These are phyloP conservation scores for Arthrinium puccinioides DNA, from an alignment of 2,329 filamentous ascomycete species.

Conservation along the genomic window DNA sequence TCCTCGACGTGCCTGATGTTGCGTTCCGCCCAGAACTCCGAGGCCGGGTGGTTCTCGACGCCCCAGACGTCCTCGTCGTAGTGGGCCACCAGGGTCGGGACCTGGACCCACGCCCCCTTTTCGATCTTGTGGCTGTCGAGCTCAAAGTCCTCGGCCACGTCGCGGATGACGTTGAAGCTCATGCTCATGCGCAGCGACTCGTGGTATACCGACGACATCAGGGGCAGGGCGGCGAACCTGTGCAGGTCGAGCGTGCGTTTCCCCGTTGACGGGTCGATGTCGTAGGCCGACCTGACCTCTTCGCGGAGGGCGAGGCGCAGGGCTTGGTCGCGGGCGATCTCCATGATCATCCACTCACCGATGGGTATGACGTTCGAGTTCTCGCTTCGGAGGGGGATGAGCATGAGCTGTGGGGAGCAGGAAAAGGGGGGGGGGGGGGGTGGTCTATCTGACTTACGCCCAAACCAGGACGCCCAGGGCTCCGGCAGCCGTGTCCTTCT, in stretches of 20 bases:
- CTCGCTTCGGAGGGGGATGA: neutral
- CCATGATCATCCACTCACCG: conserved; percentile 3
- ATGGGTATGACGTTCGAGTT: neutral
- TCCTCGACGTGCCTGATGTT: neutral
- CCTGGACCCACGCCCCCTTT: conserved; percentile 13
- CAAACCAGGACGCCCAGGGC: neutral
- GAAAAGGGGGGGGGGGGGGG: too few relatives aligned
- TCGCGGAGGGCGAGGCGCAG: conserved; percentile 11
- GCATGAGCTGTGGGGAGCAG: neutral
- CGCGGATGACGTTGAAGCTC: conserved; percentile 14
- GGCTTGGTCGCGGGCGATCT: conserved; percentile 14
- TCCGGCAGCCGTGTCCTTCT: neutral
- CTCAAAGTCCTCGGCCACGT: conserved; percentile 7
- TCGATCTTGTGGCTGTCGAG: conserved; percentile 9
- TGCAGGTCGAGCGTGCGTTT: conserved; percentile 6
- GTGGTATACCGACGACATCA: conserved; percentile 18
- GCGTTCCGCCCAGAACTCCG: conserved; percentile 13
- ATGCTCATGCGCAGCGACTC: conserved; percentile 18
- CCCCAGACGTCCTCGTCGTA: conserved; percentile 11
- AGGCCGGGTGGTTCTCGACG: conserved; percentile 9
- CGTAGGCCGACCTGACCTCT: conserved; percentile 10
- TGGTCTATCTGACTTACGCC: conserved; percentile 6
- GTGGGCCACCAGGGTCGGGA: conserved; percentile 13
- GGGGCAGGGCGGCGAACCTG: conserved; percentile 12
- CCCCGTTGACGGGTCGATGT: conserved; percentile 3